Conservation (phyloP, 2,329 filamentous ascomycete species). For the Rhynchosporium agropyri region DNA sequence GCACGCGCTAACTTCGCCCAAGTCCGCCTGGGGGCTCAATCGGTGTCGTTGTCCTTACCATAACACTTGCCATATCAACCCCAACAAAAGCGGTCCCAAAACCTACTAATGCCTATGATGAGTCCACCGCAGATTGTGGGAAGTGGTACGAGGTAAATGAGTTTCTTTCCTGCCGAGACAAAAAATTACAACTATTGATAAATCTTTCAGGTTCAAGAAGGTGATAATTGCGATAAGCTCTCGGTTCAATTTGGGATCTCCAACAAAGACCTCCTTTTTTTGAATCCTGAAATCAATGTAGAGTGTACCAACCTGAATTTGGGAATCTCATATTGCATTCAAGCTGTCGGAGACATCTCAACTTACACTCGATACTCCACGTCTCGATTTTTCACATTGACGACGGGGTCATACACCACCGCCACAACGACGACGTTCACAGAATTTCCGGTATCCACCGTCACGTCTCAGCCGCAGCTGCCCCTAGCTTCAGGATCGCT, state of each 20-base stretch:
- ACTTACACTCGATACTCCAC: neutral
- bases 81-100: neutral
- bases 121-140: constrained; percentile 3
- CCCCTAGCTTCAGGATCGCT: no score
- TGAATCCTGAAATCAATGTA: constrained; percentile 10
- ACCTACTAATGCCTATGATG: neutral
- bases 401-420: no score
- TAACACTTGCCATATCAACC: constrained; percentile 4
- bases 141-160: neutral
- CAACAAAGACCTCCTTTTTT: neutral
- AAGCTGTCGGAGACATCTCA: neutral
- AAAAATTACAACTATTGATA: no score
- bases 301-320: constrained; percentile 1
- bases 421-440: no score
- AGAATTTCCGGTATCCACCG: no score
- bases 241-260: neutral
- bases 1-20: no score
- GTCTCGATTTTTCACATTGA: no score
- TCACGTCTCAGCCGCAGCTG: no score
- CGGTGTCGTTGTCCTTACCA: neutral
- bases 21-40: no score
- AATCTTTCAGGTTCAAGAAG: neutral
- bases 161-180: no score
- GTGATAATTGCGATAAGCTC: constrained; percentile 3
- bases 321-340: constrained; percentile 1